phyloP scores from a whole-genome alignment of 805 yeast genomes.

The Pichia nakasei region DNA sequence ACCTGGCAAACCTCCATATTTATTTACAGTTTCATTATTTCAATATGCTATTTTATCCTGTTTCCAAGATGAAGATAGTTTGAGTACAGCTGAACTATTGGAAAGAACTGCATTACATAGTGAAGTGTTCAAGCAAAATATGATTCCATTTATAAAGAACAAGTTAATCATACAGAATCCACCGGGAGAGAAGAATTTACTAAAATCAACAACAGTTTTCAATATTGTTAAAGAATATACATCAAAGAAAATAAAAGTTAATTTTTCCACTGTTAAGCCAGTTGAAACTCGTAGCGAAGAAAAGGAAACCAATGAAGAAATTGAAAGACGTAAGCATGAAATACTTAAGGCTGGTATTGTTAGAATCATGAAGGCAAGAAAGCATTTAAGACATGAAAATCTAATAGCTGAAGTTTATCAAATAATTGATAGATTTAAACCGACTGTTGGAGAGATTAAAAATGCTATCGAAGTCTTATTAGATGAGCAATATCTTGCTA shows the following conservation, averaged over 20 bases:
- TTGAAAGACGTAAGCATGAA: constrained; percentile 48
- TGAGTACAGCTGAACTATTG: constrained; percentile 50
- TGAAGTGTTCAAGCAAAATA: constrained; percentile 63
- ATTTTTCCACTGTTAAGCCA: constrained; percentile 40
- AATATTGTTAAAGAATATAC: constrained; percentile 75
- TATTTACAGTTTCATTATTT: constrained; percentile 71
- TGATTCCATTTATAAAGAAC: constrained; percentile 71
- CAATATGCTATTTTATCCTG: constrained; percentile 83
- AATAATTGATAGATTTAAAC: constrained; percentile 77
- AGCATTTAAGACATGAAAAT: constrained; percentile 66
- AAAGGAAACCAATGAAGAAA: constrained; percentile 74
- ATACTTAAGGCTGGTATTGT: constrained; percentile 90
- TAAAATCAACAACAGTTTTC: constrained; percentile 47
- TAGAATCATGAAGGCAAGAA: constrained; percentile 92
- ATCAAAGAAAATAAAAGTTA: constrained; percentile 75
- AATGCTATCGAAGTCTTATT: constrained; percentile 76
- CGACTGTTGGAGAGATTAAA: constrained; percentile 80
- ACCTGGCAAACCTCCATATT: constrained; percentile 73
- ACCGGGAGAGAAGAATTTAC: constrained; percentile 44
- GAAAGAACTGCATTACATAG: constrained; percentile 61
- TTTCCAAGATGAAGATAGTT: constrained; percentile 61
- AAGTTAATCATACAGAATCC: constrained; percentile 65
- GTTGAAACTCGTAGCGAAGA: constrained; percentile 62
- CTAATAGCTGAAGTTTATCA: constrained; percentile 82
- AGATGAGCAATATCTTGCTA: constrained; percentile 75